Evolutionary conservation across 768 basidiomycete genomes (phyloP).

Genomic region (Kwoniella pini): DNA sequence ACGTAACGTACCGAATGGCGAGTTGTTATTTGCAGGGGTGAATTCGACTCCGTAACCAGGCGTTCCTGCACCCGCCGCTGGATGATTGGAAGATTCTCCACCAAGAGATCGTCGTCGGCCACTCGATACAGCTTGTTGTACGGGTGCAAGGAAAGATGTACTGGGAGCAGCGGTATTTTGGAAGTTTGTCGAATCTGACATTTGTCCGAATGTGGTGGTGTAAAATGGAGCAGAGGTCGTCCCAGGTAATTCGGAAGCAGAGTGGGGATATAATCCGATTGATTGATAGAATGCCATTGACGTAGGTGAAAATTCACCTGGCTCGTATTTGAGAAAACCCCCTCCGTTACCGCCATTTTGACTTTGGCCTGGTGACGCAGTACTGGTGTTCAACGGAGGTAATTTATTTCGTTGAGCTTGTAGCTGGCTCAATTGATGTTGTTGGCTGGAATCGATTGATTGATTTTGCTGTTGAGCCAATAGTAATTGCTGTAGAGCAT

Average conservation of each 20-base stretch:
- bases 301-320: slow-evolving; percentile 45
- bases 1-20: slow-evolving; percentile 13
- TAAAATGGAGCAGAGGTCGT: slow-evolving; percentile 39
- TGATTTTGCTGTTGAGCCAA: slow-evolving; percentile 12
- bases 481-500: slow-evolving; percentile 13
- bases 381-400: slow-evolving; percentile 25
- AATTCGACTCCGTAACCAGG: slow-evolving; percentile 48
- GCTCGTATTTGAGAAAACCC: slow-evolving; percentile 35
- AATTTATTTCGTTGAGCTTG: slow-evolving; percentile 33
- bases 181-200: neutral
- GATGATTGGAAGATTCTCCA: slow-evolving; percentile 34
- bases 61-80: slow-evolving; percentile 46
- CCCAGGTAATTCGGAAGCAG: slow-evolving; percentile 29
- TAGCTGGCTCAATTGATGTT: slow-evolving; percentile 36
- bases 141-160: slow-evolving; percentile 20
- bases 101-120: slow-evolving; percentile 30
- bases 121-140: neutral
- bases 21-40: neutral
- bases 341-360: neutral
- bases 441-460: slow-evolving; percentile 7
- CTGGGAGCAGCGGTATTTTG: slow-evolving; percentile 22
- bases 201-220: slow-evolving; percentile 30
- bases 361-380: neutral
- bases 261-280: slow-evolving; percentile 25
- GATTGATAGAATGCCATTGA: slow-evolving; percentile 47